These are phyloP conservation scores for Cystobasidium sp. DNA, from an alignment of 1,284 basidiomycete species.

Conservation along the genomic window DNA sequence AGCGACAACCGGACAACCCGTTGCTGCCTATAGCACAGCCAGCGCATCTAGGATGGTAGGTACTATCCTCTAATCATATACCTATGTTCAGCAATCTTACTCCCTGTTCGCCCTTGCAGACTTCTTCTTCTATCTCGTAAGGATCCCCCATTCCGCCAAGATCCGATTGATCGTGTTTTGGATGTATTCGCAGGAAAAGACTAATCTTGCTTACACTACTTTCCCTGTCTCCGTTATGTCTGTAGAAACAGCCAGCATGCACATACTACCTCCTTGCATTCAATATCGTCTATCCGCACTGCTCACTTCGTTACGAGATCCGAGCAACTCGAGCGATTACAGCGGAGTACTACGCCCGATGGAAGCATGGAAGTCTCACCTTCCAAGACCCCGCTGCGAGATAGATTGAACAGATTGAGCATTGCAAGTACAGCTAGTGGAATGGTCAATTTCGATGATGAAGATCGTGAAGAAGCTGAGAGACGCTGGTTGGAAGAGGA, in stretches of 20 bases:
- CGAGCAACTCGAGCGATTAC: conserved; percentile 19
- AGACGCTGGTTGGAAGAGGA: conserved; percentile 29
- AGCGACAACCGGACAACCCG: neutral
- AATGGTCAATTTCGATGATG: conserved; percentile 41
- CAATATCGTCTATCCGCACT: conserved; percentile 42
- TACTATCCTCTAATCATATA: no score
- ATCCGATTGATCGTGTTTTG: no score
- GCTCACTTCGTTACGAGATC: conserved; percentile 32
- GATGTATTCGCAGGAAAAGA: no score
- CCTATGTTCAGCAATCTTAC: no score
- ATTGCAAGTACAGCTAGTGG: conserved; percentile 42
- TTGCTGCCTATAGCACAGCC: no score
- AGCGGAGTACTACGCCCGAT: conserved; percentile 28
- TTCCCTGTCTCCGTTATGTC: no score
- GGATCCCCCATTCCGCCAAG: no score
- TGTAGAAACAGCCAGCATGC: conserved; percentile 18
- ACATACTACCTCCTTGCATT: conserved; percentile 26
- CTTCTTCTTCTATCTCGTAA: no score
- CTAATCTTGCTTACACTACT: neutral
- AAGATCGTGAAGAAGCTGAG: conserved; percentile 36
- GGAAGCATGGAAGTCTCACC: conserved; percentile 40
- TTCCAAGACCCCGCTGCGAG: conserved; percentile 33
- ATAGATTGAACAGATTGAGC: conserved; percentile 29
- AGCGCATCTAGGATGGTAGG: no score
- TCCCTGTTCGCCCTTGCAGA: no score